Evolutionary conservation across 2,329 filamentous ascomycete genomes (phyloP).

Genomic region (Periconia sp.): DNA sequence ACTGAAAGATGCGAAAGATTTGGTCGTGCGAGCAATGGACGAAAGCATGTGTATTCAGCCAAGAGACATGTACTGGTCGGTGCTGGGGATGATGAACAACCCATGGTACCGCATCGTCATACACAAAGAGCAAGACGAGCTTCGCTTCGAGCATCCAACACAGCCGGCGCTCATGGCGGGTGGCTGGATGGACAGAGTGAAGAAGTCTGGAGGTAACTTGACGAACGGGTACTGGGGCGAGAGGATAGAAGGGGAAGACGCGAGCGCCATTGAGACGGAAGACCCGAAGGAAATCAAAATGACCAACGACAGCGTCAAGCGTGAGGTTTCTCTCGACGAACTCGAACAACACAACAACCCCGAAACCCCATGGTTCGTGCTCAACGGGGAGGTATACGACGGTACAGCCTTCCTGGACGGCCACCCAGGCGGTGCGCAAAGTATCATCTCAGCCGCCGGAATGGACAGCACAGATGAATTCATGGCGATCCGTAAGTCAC

Average conservation of each 20-base stretch:
- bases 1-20: slow-evolving; percentile 66
- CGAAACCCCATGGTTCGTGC: slow-evolving; percentile 78
- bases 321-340: slow-evolving; percentile 69
- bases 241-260: slow-evolving; percentile 57
- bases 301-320: slow-evolving; percentile 68
- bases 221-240: slow-evolving; percentile 86
- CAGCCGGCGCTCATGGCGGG: slow-evolving; percentile 74
- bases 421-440: slow-evolving; percentile 84
- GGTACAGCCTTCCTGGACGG: slow-evolving; percentile 77
- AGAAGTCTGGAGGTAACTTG: slow-evolving; percentile 78
- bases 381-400: slow-evolving; percentile 87
- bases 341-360: slow-evolving; percentile 68
- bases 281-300: slow-evolving; percentile 70
- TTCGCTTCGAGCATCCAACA: slow-evolving; percentile 87
- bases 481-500: slow-evolving; percentile 80
- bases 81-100: slow-evolving; percentile 97
- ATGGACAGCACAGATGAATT: slow-evolving; percentile 86
- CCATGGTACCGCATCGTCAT: slow-evolving; percentile 87
- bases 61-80: slow-evolving; percentile 94
- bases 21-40: slow-evolving; percentile 86
- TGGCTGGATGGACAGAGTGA: slow-evolving; percentile 93
- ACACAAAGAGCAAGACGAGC: slow-evolving; percentile 61
- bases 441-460: slow-evolving; percentile 80
- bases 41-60: slow-evolving; percentile 85
- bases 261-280: slow-evolving; percentile 48